Conservation (phyloP, 176 grass and related monocot genomes). For the Rhynchospora pubera region DNA sequence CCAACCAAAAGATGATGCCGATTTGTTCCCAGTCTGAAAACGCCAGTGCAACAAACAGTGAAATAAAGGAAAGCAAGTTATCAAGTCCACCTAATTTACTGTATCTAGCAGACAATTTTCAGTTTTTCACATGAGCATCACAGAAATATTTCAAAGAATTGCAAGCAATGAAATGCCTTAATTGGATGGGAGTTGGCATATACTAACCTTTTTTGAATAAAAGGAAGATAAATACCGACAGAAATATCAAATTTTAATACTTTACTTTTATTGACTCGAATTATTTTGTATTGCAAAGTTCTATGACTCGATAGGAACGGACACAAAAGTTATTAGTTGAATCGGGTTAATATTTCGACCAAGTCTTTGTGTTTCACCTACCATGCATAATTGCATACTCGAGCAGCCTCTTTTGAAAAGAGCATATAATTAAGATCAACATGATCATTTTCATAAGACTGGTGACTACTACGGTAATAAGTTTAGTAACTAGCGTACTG, state of each 20-base stretch:
- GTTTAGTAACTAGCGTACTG: background rate
- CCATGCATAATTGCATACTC: background rate
- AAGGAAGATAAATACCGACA: no score
- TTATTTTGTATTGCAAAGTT: background rate
- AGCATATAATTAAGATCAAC: background rate
- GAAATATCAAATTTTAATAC: background rate
- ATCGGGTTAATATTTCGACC: background rate
- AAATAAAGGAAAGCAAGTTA: background rate
- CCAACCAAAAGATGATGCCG: background rate
- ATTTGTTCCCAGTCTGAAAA: background rate
- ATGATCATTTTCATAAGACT: background rate
- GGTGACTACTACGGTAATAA: background rate
- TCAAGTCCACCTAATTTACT: background rate
- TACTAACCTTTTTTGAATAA: background rate
- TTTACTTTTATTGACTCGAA: background rate
- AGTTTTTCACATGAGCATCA: background rate
- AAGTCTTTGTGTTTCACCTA: background rate
- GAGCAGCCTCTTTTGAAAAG: background rate
- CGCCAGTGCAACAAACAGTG: background rate
- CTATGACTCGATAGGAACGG: background rate
- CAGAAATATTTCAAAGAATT: background rate
- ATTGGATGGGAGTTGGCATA: background rate
- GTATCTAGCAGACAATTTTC: background rate
- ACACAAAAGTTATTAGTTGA: background rate
- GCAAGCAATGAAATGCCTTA: background rate